Evolutionary conservation across 306 rosid genomes (phyloP), one percentile per base, ranked within the genome.

Genomic region (Cucumis cinereus): DNA sequence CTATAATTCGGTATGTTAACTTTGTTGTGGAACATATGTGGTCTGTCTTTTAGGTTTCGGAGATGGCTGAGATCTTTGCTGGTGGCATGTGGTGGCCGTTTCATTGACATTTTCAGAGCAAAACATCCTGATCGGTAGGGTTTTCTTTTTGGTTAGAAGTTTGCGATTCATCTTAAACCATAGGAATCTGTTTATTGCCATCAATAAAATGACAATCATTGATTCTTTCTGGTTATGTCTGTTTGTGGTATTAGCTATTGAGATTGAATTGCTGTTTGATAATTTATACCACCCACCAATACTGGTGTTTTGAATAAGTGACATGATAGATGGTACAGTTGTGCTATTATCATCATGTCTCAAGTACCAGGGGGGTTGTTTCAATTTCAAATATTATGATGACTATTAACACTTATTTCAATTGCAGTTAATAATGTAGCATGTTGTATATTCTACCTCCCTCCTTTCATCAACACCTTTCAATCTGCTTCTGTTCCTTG

Each of bases 41-140:
- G 69, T 74, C 78, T 80, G 54, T 69, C 60, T 70, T 90, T 79
- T 55, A 94, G 98, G 78, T 94, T 90, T 78, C 88, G 99, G 86
- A 86, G 83, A 84, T 94, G 99, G 97, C 87, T 94, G 82, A 90
- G 86, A 81, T 90, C 96, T 20, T 77, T 92, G 79, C 79, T 90
- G 66, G 81, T 83, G 81, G 90, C 86, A 69, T 83, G 77, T 74
- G 87, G 93, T 71, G 99, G 99, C 41, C 86, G 57, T 57, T 92
- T 94, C 83, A 73, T 54, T 70, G 97, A 92, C 86, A 87, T 85
- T 76, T 93, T 91, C 77, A 84, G 96, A 84, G 82, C 85, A 73
- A 91, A 87, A 64, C 92, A 93, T 83, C 97, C 94, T 69, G 93
- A 93, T 70, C 86, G 87, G 97, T 90, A 28, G 45, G 71, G 8